Evolutionary conservation across 2,329 filamentous ascomycete genomes (phyloP).

Genomic region (Raffaelea deltoideospora): DNA sequence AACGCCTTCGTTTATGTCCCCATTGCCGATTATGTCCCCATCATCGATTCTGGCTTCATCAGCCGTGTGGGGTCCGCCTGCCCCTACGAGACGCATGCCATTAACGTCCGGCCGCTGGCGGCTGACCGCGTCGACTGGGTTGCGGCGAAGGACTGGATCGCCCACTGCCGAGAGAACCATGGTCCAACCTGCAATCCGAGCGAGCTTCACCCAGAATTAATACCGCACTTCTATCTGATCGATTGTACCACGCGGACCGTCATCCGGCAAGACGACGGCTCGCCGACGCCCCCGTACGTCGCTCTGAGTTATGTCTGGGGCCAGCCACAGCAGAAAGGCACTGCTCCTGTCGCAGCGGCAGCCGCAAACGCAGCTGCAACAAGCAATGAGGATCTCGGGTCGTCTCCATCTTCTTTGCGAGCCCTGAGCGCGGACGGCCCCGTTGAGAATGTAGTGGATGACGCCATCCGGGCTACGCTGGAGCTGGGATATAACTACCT

Average conservation of each 20-base stretch:
- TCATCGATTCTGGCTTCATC: too few relatives aligned
- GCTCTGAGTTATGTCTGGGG: neutral
- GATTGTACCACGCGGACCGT: neutral
- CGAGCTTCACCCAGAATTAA: neutral
- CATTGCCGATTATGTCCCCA: too few relatives aligned
- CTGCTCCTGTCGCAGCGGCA: too few relatives aligned
- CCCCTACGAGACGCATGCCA: neutral
- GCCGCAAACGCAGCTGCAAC: neutral
- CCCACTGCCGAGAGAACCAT: neutral
- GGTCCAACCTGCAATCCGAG: neutral
- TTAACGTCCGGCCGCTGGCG: neutral
- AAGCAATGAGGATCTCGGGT: neutral
- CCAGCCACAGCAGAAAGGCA: neutral
- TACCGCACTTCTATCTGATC: neutral
- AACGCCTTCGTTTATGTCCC: too few relatives aligned
- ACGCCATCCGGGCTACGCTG: slow-evolving; percentile 11
- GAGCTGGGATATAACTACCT: slow-evolving; percentile 12
- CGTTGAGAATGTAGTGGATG: slow-evolving; percentile 5
- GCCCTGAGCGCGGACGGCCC: neutral
- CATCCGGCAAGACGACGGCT: neutral
- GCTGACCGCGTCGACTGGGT: neutral
- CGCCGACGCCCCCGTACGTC: neutral
- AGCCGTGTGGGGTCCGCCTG: neutral
- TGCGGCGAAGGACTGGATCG: neutral
- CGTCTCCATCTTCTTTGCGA: neutral